Conservation (phyloP, 257 asterid species). For the Fraxinus quadrangulata region DNA sequence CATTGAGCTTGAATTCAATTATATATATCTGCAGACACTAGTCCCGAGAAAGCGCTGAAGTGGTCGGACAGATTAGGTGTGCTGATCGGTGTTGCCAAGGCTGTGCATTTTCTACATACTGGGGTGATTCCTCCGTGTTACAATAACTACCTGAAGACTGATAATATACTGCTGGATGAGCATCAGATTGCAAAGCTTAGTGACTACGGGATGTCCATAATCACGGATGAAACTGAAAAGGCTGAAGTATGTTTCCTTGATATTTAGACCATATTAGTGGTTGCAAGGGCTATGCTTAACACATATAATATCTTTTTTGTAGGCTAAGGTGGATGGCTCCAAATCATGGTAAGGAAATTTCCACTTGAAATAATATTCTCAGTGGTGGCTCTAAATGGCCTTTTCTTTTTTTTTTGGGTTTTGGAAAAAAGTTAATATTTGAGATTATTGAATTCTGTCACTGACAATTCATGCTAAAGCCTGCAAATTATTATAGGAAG, state of each 20-base stretch:
- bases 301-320: conserved; percentile 26
- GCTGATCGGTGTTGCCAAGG: conserved; percentile 83
- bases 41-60: conserved; percentile 64
- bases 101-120: conserved; percentile 90
- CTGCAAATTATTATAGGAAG: not conserved
- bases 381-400: not conserved
- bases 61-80: conserved; percentile 91
- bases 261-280: conserved; percentile 18
- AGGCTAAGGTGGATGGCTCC: conserved; percentile 67
- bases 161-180: conserved; percentile 78
- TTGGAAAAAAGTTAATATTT: not conserved
- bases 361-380: not conserved
- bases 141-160: conserved; percentile 67
- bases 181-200: conserved; percentile 85
- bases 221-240: conserved; percentile 70
- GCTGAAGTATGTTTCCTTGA: conserved; percentile 42
- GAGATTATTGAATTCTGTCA: not conserved
- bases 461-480: not conserved
- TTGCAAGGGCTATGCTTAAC: conserved; percentile 35
- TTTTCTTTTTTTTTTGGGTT: too few relatives aligned
- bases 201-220: conserved; percentile 89
- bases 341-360: conserved; percentile 51
- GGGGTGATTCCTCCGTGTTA: conserved; percentile 82
- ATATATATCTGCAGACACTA: conserved; percentile 49
- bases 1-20: conserved; percentile 23